A percentile compares a stretch with the other conserved stretches of the same genome.
Conservation (phyloP, 108 stramenopile genomes). For the Pseudonitzschia pungens region DNA sequence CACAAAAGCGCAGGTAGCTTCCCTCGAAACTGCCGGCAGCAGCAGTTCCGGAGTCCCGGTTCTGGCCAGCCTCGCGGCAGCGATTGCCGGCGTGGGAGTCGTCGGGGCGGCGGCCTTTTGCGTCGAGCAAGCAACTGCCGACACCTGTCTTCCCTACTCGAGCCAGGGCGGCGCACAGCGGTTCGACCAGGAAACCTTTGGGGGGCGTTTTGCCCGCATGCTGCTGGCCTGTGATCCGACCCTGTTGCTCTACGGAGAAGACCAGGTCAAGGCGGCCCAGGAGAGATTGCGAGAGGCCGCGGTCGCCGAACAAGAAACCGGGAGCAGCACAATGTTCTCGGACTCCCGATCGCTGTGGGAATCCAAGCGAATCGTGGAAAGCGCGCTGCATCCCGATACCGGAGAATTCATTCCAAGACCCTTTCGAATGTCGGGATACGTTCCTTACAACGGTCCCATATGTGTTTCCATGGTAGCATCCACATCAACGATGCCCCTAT, state of each 20-base stretch:
- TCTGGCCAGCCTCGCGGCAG: slow-evolving; percentile 46
- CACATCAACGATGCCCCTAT: slow-evolving; percentile 48
- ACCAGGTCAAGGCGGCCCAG: slow-evolving; percentile 43
- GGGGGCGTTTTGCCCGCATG: slow-evolving; percentile 69
- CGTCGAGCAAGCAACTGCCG: slow-evolving; percentile 54
- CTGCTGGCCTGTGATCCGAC: slow-evolving; percentile 74
- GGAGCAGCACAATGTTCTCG: slow-evolving; percentile 17
- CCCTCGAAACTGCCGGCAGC: neutral
- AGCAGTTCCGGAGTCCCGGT: slow-evolving; percentile 25
- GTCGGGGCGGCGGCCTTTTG: slow-evolving; percentile 45
- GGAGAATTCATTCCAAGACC: slow-evolving; percentile 83
- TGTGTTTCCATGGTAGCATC: slow-evolving; percentile 73
- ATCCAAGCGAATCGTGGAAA: slow-evolving; percentile 51
- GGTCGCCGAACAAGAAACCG: slow-evolving; percentile 15
- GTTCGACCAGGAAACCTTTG: slow-evolving; percentile 57
- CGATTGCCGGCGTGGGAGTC: slow-evolving; percentile 48
- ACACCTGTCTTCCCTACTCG: slow-evolving; percentile 51
- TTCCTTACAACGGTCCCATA: slow-evolving; percentile 85
- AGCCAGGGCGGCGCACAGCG: slow-evolving; percentile 38
- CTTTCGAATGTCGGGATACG: slow-evolving; percentile 84
- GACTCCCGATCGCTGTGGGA: slow-evolving; percentile 42
- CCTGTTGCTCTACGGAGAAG: slow-evolving; percentile 52
- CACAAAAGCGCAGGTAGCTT: neutral
- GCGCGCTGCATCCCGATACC: slow-evolving; percentile 92
- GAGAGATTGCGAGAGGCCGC: slow-evolving; percentile 39